phyloP scores from a whole-genome alignment of 768 basidiomycete species.

The Boletus sp. region DNA sequence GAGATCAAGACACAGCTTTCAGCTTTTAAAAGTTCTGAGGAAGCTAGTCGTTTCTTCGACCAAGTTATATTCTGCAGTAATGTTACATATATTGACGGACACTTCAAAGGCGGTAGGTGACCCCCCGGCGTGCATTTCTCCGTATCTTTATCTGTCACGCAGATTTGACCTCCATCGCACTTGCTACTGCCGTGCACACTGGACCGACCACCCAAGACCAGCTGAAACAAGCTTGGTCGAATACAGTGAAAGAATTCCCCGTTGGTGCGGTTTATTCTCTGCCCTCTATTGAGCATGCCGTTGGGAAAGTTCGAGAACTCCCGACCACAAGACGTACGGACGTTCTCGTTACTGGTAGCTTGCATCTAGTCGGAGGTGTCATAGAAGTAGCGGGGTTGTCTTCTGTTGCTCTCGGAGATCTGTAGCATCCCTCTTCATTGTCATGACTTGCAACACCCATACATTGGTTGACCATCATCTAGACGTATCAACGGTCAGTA shows the following conservation, averaged over 20 bases:
- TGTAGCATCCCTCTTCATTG: conserved; percentile 1
- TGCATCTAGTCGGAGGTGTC: conserved; percentile 91
- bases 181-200: conserved; percentile 57
- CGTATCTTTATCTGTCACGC: conserved; percentile 1
- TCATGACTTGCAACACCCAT: neutral
- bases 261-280: conserved; percentile 67
- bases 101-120: conserved; percentile 81
- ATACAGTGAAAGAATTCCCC: conserved; percentile 60
- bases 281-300: conserved; percentile 85
- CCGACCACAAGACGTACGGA: conserved; percentile 36
- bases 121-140: neutral
- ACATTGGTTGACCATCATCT: conserved; percentile 2
- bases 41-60: conserved; percentile 58
- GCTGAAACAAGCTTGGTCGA: conserved; percentile 70
- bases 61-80: conserved; percentile 94
- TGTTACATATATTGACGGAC: conserved; percentile 87
- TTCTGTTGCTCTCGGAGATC: conserved; percentile 55
- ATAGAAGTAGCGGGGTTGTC: conserved; percentile 87
- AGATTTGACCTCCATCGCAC: conserved; percentile 78
- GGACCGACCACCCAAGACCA: conserved; percentile 73
- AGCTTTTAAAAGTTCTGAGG: conserved; percentile 36
- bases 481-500: conserved; percentile 1
- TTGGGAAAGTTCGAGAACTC: conserved; percentile 58
- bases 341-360: conserved; percentile 87
- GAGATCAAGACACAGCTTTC: conserved; percentile 49